These are phyloP conservation scores for Lecanicillium sp. DNA, from an alignment of 2,329 filamentous ascomycete species.

Conservation along the genomic window DNA sequence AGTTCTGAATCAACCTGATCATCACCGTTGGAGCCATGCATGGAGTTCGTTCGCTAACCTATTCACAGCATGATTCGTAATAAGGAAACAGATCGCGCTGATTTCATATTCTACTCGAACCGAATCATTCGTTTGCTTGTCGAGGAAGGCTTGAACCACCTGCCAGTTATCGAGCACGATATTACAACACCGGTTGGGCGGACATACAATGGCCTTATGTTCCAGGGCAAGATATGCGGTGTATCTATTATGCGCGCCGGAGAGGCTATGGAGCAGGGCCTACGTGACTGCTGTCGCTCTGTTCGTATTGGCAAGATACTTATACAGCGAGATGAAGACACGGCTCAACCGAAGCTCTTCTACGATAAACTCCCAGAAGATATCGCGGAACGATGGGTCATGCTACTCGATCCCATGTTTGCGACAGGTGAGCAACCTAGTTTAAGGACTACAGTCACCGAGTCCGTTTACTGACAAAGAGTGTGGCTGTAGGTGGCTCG, in stretches of 20 bases:
- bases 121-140: constrained; percentile 94
- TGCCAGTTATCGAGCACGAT: constrained; percentile 81
- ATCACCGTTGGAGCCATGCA: too few relatives aligned
- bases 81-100: constrained; percentile 78
- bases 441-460: too few relatives aligned
- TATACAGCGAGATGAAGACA: constrained; percentile 96
- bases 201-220: constrained; percentile 83
- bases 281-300: constrained; percentile 94
- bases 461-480: background rate
- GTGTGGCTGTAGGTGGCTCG: constrained; percentile 61
- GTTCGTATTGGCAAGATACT: constrained; percentile 97
- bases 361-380: constrained; percentile 97
- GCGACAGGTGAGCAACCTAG: constrained; percentile 63
- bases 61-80: constrained; percentile 87
- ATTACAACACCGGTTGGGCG: constrained; percentile 88
- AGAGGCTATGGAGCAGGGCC: constrained; percentile 95
- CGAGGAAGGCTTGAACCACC: constrained; percentile 93
- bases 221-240: constrained; percentile 96
- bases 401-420: constrained; percentile 97
- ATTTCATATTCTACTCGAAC: constrained; percentile 99
- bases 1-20: too few relatives aligned
- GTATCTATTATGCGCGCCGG: constrained; percentile 98
- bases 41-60: too few relatives aligned
- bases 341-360: constrained; percentile 82
- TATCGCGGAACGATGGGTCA: constrained; percentile 85